Conservation (phyloP, 2,329 filamentous ascomycete genomes). For the Hypoxylon sp. region DNA sequence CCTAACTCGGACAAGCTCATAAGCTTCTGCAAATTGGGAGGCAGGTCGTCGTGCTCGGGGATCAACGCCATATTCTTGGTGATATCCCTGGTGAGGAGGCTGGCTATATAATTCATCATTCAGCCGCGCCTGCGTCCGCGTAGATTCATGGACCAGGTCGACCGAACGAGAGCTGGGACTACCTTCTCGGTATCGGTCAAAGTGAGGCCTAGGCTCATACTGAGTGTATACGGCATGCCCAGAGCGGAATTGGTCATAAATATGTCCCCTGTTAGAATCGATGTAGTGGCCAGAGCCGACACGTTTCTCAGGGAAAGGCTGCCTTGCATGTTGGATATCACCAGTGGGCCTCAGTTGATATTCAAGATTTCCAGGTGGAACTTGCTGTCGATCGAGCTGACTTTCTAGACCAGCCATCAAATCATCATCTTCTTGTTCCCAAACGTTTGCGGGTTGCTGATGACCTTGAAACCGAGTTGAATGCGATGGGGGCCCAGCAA, state of each 20-base stretch:
- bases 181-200: constrained; percentile 51
- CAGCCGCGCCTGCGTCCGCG: constrained; percentile 41
- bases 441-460: background rate
- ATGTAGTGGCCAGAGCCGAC: constrained; percentile 33
- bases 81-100: constrained; percentile 53
- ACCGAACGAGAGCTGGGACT: constrained; percentile 48
- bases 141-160: constrained; percentile 51
- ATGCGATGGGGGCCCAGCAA: constrained; percentile 1
- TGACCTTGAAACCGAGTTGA: constrained; percentile 1
- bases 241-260: constrained; percentile 48
- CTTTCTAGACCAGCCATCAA: constrained; percentile 48
- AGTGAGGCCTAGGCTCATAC: constrained; percentile 47
- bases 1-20: constrained; percentile 62
- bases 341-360: constrained; percentile 6
- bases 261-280: constrained; percentile 44
- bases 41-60: constrained; percentile 45
- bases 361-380: constrained; percentile 6
- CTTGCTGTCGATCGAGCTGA: constrained; percentile 45
- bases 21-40: constrained; percentile 53
- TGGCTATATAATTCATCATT: constrained; percentile 51
- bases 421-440: constrained; percentile 44
- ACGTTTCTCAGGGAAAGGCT: constrained; percentile 30
- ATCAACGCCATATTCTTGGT: constrained; percentile 52
- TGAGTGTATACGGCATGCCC: constrained; percentile 53
- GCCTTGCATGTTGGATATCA: constrained; percentile 18